Evolutionary conservation across 352 stramenopile species (phyloP).

Genomic region (Phytophthora rubi): DNA sequence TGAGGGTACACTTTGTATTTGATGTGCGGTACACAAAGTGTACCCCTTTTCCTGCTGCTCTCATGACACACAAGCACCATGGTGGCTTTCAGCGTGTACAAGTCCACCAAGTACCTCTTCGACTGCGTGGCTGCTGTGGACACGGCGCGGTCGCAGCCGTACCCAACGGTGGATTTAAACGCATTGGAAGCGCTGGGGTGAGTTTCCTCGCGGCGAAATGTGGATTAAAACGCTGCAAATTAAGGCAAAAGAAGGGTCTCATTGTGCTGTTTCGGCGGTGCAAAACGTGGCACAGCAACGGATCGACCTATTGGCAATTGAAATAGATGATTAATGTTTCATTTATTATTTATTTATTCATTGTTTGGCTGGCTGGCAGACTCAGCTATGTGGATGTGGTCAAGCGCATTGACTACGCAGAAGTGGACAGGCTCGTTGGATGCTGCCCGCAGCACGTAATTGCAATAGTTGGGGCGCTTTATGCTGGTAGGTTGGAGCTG

Average conservation of each 20-base stretch:
- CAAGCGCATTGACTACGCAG: slow-evolving; percentile 63
- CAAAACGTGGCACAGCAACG: not conserved
- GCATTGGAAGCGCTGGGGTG: slow-evolving; percentile 57
- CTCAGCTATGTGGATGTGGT: slow-evolving; percentile 53
- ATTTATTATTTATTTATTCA: not conserved
- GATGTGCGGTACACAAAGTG: not conserved
- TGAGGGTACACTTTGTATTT: not conserved
- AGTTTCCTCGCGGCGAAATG: slow-evolving; percentile 16
- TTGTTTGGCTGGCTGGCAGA: slow-evolving; percentile 24
- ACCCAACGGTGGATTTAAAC: slow-evolving; percentile 41
- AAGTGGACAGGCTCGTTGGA: slow-evolving; percentile 65
- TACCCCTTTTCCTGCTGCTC: not conserved
- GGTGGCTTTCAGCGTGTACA: slow-evolving; percentile 66
- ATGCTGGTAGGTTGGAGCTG: not conserved
- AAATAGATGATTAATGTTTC: not conserved
- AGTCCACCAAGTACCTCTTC: slow-evolving; percentile 75
- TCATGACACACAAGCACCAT: slow-evolving; percentile 5
- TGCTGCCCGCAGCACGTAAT: slow-evolving; percentile 59
- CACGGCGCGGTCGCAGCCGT: slow-evolving; percentile 14
- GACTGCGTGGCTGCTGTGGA: slow-evolving; percentile 46
- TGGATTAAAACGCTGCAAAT: not conserved
- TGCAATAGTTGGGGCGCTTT: not conserved
- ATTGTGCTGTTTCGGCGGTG: slow-evolving; percentile 21
- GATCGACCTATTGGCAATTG: not conserved
- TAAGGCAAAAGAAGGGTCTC: slow-evolving; percentile 1